Evolutionary conservation across 495 filamentous ascomycete genomes (phyloP).

Genomic region (Penicillium argentinense): DNA sequence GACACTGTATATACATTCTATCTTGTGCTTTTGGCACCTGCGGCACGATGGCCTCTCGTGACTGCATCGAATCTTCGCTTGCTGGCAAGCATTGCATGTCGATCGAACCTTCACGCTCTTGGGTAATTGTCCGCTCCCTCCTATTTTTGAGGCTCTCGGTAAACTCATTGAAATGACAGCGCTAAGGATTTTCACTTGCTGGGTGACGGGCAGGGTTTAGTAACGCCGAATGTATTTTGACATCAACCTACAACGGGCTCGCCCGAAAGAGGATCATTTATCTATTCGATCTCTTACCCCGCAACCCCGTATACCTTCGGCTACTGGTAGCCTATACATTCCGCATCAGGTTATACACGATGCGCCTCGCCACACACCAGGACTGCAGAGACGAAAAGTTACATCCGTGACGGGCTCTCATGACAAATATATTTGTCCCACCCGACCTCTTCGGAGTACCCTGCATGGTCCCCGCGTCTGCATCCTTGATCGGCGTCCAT

Average conservation of each 20-base stretch:
- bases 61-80: constrained; percentile 51
- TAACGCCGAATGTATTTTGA: no score
- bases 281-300: constrained; percentile 1
- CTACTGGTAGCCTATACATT: not conserved
- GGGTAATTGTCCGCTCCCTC: constrained; percentile 22
- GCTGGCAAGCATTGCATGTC: constrained; percentile 50
- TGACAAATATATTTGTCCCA: constrained; percentile 18
- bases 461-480: not conserved
- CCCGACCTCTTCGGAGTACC: constrained; percentile 7
- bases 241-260: no score
- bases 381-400: constrained; percentile 13
- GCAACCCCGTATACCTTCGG: not conserved
- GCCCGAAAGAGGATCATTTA: not conserved
- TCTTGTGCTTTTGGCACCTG: constrained; percentile 43
- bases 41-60: constrained; percentile 47
- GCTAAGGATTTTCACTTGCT: no score
- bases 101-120: constrained; percentile 46
- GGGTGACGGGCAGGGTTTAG: no score
- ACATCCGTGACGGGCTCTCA: constrained; percentile 16
- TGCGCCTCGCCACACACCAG: not conserved
- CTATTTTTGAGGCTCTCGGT: constrained; percentile 18
- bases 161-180: not conserved
- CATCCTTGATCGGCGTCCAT: not conserved
- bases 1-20: constrained; percentile 47
- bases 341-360: not conserved